These are phyloP conservation scores for Zizania palustris DNA, from an alignment of 202 grass and related monocot species.

Conservation along the genomic window DNA sequence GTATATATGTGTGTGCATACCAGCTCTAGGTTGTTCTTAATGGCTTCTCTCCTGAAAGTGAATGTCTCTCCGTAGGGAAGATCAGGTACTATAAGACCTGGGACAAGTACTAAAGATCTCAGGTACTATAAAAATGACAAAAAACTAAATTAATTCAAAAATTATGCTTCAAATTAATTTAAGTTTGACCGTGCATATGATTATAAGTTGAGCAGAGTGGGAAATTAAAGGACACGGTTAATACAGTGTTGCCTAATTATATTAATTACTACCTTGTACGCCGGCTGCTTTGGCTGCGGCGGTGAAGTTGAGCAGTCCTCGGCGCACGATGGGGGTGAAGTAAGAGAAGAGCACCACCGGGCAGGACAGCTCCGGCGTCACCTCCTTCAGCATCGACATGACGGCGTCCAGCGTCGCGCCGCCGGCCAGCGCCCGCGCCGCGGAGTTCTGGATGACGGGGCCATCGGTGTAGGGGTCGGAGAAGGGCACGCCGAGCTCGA, in stretches of 20 bases:
- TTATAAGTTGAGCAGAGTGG: too few relatives aligned
- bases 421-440: slow-evolving; percentile 40
- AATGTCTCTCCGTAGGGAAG: slow-evolving; percentile 22
- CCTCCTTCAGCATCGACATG: slow-evolving; percentile 57
- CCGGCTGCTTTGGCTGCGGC: slow-evolving; percentile 37
- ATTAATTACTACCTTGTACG: slow-evolving; percentile 27
- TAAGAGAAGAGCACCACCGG: slow-evolving; percentile 61
- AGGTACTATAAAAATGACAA: too few relatives aligned
- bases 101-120: too few relatives aligned
- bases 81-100: slow-evolving; percentile 56
- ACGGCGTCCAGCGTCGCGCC: slow-evolving; percentile 4
- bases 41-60: slow-evolving; percentile 29
- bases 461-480: slow-evolving; percentile 54
- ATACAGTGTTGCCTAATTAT: background rate
- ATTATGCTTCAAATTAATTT: too few relatives aligned
- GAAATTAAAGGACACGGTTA: too few relatives aligned
- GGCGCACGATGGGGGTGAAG: slow-evolving; percentile 17
- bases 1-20: background rate
- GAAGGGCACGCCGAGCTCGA: slow-evolving; percentile 66
- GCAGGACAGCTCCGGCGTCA: slow-evolving; percentile 61
- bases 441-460: slow-evolving; percentile 48
- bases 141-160: too few relatives aligned
- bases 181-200: too few relatives aligned
- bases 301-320: slow-evolving; percentile 3
- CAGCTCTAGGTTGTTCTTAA: slow-evolving; percentile 48